Conservation (phyloP, 2,329 filamentous ascomycete species). For the Ceratocystis destructans region DNA sequence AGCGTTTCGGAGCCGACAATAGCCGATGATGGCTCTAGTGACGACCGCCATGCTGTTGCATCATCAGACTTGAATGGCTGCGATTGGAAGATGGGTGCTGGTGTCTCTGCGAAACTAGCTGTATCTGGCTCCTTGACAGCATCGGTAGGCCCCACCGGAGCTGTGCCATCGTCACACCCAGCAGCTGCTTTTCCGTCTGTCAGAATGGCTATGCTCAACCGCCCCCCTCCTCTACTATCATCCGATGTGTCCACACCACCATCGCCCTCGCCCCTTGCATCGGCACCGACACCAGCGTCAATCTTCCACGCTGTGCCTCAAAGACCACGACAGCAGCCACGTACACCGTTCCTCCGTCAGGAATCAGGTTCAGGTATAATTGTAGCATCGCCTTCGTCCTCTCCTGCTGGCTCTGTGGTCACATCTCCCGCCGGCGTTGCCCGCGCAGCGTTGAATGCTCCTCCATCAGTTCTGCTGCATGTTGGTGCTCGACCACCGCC, state of each 20-base stretch:
- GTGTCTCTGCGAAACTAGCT: not conserved
- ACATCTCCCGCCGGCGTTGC: not conserved
- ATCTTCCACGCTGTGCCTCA: not conserved
- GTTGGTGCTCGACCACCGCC: conserved; percentile 5
- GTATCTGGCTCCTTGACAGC: not conserved
- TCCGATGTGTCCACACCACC: not conserved
- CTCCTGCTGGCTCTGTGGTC: not conserved
- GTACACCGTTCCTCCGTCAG: not conserved
- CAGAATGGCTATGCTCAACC: not conserved
- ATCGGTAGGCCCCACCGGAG: not conserved
- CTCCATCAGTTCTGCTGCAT: not conserved
- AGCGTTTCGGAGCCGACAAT: not conserved
- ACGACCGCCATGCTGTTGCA: not conserved
- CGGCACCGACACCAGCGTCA: not conserved
- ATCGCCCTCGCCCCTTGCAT: not conserved
- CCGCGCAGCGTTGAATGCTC: not conserved
- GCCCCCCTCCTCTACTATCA: conserved; percentile 6
- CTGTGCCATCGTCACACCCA: not conserved
- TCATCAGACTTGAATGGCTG: not conserved
- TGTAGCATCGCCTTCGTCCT: not conserved
- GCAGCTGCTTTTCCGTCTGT: not conserved
- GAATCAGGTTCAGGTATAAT: not conserved
- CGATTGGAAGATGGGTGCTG: not conserved
- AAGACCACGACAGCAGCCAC: conserved; percentile 9
- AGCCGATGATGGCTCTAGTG: not conserved